phyloP scores from a whole-genome alignment of 768 basidiomycete species.

The Kwoniella newhampshirensis region DNA sequence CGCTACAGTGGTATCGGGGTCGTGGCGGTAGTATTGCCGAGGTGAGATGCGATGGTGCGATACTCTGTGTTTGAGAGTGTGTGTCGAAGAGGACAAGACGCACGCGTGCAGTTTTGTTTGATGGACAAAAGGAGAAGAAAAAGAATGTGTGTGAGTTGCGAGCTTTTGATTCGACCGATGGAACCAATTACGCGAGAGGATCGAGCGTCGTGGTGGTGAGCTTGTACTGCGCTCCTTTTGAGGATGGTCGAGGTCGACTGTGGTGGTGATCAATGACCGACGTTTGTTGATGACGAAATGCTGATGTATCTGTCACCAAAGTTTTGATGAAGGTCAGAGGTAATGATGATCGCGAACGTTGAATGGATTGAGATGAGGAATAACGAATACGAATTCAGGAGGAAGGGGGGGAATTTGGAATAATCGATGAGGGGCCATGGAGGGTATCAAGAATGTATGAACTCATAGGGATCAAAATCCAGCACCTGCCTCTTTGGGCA shows the following conservation, averaged over 20 bases:
- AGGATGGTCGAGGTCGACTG: too few species aligned
- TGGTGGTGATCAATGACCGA: too few species aligned
- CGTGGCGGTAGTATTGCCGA: not conserved
- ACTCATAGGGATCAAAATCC: too few species aligned
- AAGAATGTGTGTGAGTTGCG: constrained; percentile 1
- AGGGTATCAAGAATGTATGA: not conserved
- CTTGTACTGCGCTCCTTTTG: too few species aligned
- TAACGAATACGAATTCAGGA: not conserved
- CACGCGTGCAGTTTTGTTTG: not conserved
- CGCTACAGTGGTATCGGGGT: too few species aligned
- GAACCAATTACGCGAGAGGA: not conserved
- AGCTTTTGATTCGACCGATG: not conserved
- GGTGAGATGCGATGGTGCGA: constrained; percentile 3
- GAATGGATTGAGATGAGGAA: too few species aligned
- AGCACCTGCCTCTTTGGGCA: too few species aligned
- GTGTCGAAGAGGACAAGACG: too few species aligned
- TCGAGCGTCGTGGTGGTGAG: not conserved
- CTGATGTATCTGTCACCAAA: too few species aligned
- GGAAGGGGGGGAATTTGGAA: constrained; percentile 15
- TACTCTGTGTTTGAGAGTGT: not conserved
- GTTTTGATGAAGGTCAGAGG: too few species aligned
- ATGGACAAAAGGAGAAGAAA: not conserved
- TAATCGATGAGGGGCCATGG: constrained; percentile 4
- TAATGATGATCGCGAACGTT: too few species aligned
- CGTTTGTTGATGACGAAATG: too few species aligned